Base-by-base conservation (phyloP, 352 stramenopile genomes). In the Pythium rishiriense region DNA sequence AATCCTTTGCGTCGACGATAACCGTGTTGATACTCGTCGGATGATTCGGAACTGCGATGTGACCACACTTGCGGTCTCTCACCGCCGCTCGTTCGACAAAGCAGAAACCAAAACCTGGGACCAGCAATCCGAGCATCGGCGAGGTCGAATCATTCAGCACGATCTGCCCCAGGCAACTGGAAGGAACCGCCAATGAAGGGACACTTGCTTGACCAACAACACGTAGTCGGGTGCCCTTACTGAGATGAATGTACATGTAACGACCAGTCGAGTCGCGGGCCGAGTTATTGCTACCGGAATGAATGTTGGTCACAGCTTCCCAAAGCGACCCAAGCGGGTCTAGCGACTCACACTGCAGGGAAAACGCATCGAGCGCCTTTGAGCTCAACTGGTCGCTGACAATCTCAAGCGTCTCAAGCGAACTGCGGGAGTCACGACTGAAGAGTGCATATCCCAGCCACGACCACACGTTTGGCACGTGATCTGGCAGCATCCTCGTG, bases 81-180 rank as follows among this genome's bases (percentile, higher is more conserved):
- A 58, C 25, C 5, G 19, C 6, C 3, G 37, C 10, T 37, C 28
- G 35, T 4, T 48, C 15, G 7, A 58, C 52, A 10, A 31, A 25
- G 26, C 22, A 28, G 17, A 58, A 41, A 17, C 52, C 52, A 24
- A 58, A 48, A 1, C 52, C 52, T 22, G 52, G 52, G 10, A 58
- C 26, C 4, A 54, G 15, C 28, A 54, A 17, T 17, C 26, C 8
- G 14, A 54, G 11, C 48, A 25, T 47, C 15, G 41, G 14, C 17
- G 41, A 47, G 4, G 15, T 47, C 41, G 41, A 5, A 25, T 47
- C 17, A 7, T 47, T 25, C 17, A 15, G 19, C 41, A 47, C 41
- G 41, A 47, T 47, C 41, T 47, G 41, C 19, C 11, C 41, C 9
- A 22, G 41, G 17, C 41, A 47, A 4, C 3, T 45, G 14, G 10